phyloP scores from a whole-genome alignment of 1,139 yeast genomes.

The Hemisphaericaspora xylofermentans region DNA sequence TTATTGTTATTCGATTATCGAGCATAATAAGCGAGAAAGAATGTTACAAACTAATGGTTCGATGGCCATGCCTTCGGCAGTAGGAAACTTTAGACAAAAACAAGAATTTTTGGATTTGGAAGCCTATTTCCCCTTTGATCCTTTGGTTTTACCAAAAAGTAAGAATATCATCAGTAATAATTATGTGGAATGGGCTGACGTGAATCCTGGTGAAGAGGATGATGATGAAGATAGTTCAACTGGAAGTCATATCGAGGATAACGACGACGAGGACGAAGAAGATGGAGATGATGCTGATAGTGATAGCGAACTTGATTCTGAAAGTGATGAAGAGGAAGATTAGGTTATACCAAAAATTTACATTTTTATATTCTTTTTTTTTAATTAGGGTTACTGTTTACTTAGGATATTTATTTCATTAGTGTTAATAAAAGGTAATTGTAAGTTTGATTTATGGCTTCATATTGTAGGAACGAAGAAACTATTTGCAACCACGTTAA shows the following conservation, averaged over 20 bases:
- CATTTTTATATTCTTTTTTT: not conserved
- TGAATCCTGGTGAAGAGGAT: conserved; percentile 46
- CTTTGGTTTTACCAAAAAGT: conserved; percentile 68
- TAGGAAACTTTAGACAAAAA: conserved; percentile 47
- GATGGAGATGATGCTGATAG: conserved; percentile 13
- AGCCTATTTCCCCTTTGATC: conserved; percentile 95
- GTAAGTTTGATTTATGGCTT: not conserved
- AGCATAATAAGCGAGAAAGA: conserved; percentile 77
- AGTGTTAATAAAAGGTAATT: conserved; percentile 1
- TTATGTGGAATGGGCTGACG: conserved; percentile 77
- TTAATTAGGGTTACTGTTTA: not conserved
- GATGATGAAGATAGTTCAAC: conserved; percentile 62
- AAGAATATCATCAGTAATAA: conserved; percentile 50
- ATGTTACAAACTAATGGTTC: conserved; percentile 38
- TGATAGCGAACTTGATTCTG: conserved; percentile 3
- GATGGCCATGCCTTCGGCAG: conserved; percentile 28
- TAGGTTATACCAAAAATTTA: not conserved
- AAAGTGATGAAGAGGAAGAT: conserved; percentile 5
- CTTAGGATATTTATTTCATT: conserved; percentile 4
- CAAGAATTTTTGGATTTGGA: conserved; percentile 87
- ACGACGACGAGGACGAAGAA: conserved; percentile 15
- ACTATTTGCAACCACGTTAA: not conserved
- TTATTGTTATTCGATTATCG: conserved; percentile 90
- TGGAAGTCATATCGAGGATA: conserved; percentile 17
- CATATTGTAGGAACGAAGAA: not conserved